A percentile compares a stretch with the other conserved stretches of the same genome.
Evolutionary conservation across 2,329 filamentous ascomycete genomes (phyloP).

Genomic region (Colletotrichum falcatum): DNA sequence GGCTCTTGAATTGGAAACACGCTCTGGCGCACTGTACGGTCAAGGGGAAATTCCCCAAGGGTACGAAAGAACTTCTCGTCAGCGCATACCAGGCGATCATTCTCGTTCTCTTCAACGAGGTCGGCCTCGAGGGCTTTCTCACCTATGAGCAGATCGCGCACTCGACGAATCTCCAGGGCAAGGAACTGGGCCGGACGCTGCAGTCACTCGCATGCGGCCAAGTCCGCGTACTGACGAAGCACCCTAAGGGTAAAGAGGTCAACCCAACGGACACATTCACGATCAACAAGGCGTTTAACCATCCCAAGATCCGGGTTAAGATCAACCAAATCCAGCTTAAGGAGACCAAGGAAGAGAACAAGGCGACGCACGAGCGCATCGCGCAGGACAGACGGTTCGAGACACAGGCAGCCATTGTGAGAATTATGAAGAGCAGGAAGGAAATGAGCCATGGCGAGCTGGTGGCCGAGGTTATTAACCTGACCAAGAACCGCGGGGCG

Average conservation of each 20-base stretch:
- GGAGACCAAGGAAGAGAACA: conserved; percentile 95
- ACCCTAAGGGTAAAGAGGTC: conserved; percentile 87
- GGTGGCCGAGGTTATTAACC: conserved; percentile 90
- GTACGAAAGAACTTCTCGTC: conserved; percentile 88
- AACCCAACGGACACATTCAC: conserved; percentile 83
- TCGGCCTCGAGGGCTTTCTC: conserved; percentile 71
- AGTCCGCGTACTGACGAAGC: conserved; percentile 84
- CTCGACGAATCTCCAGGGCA: conserved; percentile 79
- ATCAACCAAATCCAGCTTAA: conserved; percentile 99
- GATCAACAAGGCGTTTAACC: conserved; percentile 81
- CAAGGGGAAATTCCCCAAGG: conserved; percentile 82
- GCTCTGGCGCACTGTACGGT: conserved; percentile 91
- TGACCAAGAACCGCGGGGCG: conserved; percentile 87
- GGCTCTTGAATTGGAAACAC: conserved; percentile 92
- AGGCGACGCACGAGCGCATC: conserved; percentile 91
- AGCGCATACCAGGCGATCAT: conserved; percentile 94
- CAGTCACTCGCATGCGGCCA: conserved; percentile 96
- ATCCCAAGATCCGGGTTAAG: conserved; percentile 91
- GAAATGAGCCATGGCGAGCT: conserved; percentile 87
- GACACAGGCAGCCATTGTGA: conserved; percentile 95
- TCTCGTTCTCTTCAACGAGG: conserved; percentile 87
- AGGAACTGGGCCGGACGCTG: conserved; percentile 87
- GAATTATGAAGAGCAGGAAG: conserved; percentile 97
- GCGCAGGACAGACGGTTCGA: conserved; percentile 93
- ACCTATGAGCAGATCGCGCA: conserved; percentile 81